These are phyloP conservation scores for Paulownia fortunei DNA, from an alignment of 257 asterid genomes.

Conservation along the genomic window DNA sequence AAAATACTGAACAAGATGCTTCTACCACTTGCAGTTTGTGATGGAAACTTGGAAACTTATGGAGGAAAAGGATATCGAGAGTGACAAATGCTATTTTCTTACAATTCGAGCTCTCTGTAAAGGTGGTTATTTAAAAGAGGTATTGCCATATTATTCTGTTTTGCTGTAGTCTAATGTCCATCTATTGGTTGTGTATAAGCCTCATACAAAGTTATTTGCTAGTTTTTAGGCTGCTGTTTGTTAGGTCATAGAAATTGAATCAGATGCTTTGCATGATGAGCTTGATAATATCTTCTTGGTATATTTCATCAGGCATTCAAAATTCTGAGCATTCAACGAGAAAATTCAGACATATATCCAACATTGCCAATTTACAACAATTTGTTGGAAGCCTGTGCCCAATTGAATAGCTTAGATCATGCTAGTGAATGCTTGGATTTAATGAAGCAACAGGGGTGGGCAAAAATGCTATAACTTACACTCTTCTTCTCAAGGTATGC, in stretches of 20 bases:
- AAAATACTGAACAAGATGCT: constrained; percentile 26
- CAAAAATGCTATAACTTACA: constrained; percentile 68
- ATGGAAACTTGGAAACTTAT: constrained; percentile 76
- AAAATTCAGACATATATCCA: constrained; percentile 56
- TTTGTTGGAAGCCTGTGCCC: constrained; percentile 65
- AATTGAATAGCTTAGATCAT: constrained; percentile 48
- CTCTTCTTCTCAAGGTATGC: constrained; percentile 80
- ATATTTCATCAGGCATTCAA: constrained; percentile 63
- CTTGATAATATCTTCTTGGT: constrained; percentile 32
- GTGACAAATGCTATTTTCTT: constrained; percentile 55
- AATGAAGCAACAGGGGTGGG: constrained; percentile 83
- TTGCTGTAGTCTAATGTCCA: constrained; percentile 11
- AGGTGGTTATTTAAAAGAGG: constrained; percentile 88
- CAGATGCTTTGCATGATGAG: constrained; percentile 20
- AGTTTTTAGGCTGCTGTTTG: constrained; percentile 3
- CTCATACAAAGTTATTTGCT: not conserved
- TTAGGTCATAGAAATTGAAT: constrained; percentile 18
- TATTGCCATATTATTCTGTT: constrained; percentile 25
- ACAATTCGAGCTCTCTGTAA: constrained; percentile 72
- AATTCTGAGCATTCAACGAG: constrained; percentile 53
- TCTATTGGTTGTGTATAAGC: constrained; percentile 19
- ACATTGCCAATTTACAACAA: constrained; percentile 64
- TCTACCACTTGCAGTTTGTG: constrained; percentile 65
- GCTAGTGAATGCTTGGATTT: constrained; percentile 66
- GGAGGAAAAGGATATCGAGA: constrained; percentile 65